phyloP scores from a whole-genome alignment of 805 yeast species.

The Candida cerambycidarum region DNA sequence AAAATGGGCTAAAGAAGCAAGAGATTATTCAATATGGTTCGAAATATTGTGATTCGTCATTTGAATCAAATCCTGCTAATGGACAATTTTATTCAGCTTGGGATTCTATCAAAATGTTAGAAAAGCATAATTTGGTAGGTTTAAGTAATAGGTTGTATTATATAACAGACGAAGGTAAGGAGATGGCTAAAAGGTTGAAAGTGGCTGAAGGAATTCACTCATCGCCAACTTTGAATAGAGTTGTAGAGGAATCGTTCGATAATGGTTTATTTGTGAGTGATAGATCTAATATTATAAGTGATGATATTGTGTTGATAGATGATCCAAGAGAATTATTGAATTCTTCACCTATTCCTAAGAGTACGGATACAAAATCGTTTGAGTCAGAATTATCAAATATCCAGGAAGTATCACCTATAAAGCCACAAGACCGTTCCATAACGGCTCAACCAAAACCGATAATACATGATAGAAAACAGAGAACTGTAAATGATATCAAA shows the following conservation, averaged over 20 bases:
- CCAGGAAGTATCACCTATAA: not conserved
- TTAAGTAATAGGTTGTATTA: slow-evolving; percentile 53
- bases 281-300: slow-evolving; percentile 1
- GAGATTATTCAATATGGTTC: slow-evolving; percentile 56
- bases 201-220: slow-evolving; percentile 40
- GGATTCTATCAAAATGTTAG: slow-evolving; percentile 63
- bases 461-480: slow-evolving; percentile 25
- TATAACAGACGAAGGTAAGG: slow-evolving; percentile 69
- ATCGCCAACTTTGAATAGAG: slow-evolving; percentile 20
- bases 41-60: slow-evolving; percentile 56
- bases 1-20: slow-evolving; percentile 62
- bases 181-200: slow-evolving; percentile 57
- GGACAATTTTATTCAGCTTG: slow-evolving; percentile 73
- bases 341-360: slow-evolving; percentile 9
- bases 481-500: slow-evolving; percentile 21
- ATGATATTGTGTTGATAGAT: slow-evolving; percentile 11
- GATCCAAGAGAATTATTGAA: slow-evolving; percentile 12
- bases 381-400: too few species aligned
- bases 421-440: not conserved
- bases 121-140: slow-evolving; percentile 58
- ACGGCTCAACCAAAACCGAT: not conserved
- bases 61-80: slow-evolving; percentile 58
- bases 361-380: too few species aligned
- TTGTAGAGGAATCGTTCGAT: slow-evolving; percentile 31
- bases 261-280: slow-evolving; percentile 32